Evolutionary conservation across 208 protist species (phyloP).

Genomic region (Wallacemonas sp.): DNA sequence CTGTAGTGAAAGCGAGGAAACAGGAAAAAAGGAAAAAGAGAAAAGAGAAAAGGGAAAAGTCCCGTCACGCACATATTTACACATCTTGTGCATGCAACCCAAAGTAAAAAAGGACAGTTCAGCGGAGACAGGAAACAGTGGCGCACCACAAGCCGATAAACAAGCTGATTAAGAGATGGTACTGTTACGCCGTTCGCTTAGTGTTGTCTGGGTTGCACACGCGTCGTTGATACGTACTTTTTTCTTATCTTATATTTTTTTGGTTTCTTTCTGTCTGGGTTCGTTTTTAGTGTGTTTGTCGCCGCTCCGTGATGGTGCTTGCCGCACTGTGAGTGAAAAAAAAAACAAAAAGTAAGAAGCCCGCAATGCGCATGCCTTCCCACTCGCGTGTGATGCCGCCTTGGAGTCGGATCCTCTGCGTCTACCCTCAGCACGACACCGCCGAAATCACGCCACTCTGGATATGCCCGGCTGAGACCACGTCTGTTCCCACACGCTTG

Average conservation of each 20-base stretch:
- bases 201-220: no score
- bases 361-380: not conserved
- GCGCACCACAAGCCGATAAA: not conserved
- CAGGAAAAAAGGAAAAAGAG: conserved; percentile 14
- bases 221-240: no score
- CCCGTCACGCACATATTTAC: not conserved
- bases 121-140: not conserved
- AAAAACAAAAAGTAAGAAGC: conserved; percentile 6
- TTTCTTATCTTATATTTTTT: no score
- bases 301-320: no score
- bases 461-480: no score
- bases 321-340: no score
- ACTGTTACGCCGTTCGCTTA: no score
- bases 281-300: no score
- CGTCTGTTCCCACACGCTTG: not conserved
- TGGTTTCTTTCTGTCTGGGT: no score
- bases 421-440: no score
- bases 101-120: not conserved
- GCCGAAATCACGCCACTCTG: no score
- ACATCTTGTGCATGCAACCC: not conserved
- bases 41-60: not conserved
- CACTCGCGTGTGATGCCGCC: not conserved
- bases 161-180: no score
- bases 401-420: not conserved
- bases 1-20: not conserved